phyloP scores from a whole-genome alignment of 768 basidiomycete genomes.

The Leucocoprinus sp. region DNA sequence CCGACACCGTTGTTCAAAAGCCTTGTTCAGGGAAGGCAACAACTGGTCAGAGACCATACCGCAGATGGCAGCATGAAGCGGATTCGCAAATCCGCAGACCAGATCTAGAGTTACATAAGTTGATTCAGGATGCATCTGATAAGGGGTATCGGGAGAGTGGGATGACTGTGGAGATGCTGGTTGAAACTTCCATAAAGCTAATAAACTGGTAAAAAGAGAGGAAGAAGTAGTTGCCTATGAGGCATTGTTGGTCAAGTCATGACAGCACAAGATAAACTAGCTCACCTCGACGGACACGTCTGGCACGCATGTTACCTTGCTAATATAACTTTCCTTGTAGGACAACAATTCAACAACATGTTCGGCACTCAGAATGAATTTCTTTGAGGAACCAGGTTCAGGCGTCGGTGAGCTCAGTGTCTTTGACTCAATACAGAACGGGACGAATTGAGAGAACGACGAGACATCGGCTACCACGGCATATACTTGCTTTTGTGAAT shows the following conservation, averaged over 20 bases:
- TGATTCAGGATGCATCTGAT: slow-evolving; percentile 25
- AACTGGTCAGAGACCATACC: slow-evolving; percentile 82
- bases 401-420: slow-evolving; percentile 34
- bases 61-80: slow-evolving; percentile 77
- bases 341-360: slow-evolving; percentile 83
- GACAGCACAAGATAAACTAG: slow-evolving; percentile 13
- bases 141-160: slow-evolving; percentile 19
- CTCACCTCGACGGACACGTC: slow-evolving; percentile 72
- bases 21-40: slow-evolving; percentile 81
- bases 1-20: slow-evolving; percentile 82
- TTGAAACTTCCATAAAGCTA: slow-evolving; percentile 69
- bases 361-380: slow-evolving; percentile 63
- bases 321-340: slow-evolving; percentile 83
- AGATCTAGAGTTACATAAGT: slow-evolving; percentile 84
- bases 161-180: slow-evolving; percentile 39
- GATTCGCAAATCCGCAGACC: slow-evolving; percentile 80
- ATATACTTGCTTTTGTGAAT: slow-evolving; percentile 72
- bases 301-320: slow-evolving; percentile 74
- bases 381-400: slow-evolving; percentile 12
- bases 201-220: slow-evolving; percentile 63
- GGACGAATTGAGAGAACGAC: slow-evolving; percentile 81
- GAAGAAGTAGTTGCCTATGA: slow-evolving; percentile 63
- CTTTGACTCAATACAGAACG: slow-evolving; percentile 74
- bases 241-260: not conserved
- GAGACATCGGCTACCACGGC: slow-evolving; percentile 79